Base-by-base conservation (phyloP, 169 alveolate genomes). In the Toxoplasma gondii region DNA sequence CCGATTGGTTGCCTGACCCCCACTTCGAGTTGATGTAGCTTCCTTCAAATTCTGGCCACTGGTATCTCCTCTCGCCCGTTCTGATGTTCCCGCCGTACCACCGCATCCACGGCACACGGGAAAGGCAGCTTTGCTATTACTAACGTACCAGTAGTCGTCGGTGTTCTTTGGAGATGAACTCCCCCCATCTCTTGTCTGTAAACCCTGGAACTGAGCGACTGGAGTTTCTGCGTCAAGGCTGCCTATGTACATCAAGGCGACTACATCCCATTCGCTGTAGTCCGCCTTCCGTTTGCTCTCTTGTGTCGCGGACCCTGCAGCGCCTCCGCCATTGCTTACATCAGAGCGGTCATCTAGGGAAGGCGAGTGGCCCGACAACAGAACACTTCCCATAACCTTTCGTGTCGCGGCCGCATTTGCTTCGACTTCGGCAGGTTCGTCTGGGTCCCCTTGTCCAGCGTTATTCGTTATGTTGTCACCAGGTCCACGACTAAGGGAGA, bases 211-310 rank as follows among this genome's bases (percentile, higher is more conserved):
- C 29, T 82, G 90, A 29, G 69, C 53, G 24, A 82, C 90, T 39
- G 90, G 90, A 7, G 53, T 27, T 7, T 82, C 90, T 16, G 90
- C 54, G 90, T 43, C 54, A 29, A 82, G 67, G 90, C 90, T 82
- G 53, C 90, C 90, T 24, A 82, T 43, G 41, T 82, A 82, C 69
- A 82, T 43, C n/a, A 82, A 49, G n/a, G 67, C 58, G 39, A 82
- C 69, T 31, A 49, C 90, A 39, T 82, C 90, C 90, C 90, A 82
- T 36, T 82, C 90, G 64, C 90, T 39, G 43, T 78, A 78, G 67
- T 82, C 90, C 1, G 67, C 44, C 38, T 36, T 31, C 19, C 69
- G 67, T 16, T 31, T 41, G 38, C 69, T 36, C 69, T 22, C 17
- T 0, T 16, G 2, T 10, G 19, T 38, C 1, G 41, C 34, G 7